Conservation (phyloP, 1,284 basidiomycete genomes). For the Laetiporus sulphureus region DNA sequence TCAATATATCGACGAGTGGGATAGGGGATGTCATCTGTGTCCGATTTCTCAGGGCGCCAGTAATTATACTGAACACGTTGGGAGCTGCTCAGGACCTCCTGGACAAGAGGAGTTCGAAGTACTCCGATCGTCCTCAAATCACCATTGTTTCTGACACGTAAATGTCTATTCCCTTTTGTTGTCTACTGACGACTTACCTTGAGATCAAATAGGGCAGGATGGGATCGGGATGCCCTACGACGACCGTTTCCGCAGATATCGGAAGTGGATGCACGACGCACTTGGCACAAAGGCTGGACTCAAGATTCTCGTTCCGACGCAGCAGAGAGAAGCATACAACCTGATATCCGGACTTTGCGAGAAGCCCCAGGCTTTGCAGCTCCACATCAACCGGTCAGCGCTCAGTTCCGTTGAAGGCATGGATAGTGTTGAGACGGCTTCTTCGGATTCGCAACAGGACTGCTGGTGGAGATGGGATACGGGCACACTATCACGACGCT, state of each 20-base stretch:
- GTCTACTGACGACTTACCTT: no score
- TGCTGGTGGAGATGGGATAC: neutral
- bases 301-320: no score
- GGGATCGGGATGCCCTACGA: neutral
- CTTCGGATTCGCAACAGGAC: neutral
- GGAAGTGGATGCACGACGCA: neutral
- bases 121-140: conserved; percentile 12
- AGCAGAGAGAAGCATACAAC: no score
- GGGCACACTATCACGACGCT: neutral
- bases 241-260: neutral
- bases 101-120: conserved; percentile 12
- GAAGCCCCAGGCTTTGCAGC: neutral
- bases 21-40: conserved; percentile 11
- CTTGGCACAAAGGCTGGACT: no score
- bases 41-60: conserved; percentile 9
- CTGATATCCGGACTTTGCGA: neutral
- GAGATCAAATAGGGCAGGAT: neutral
- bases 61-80: conserved; percentile 14
- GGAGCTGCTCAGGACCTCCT: conserved; percentile 13
- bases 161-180: neutral
- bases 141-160: conserved; percentile 8
- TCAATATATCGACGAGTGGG: neutral
- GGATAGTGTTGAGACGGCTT: neutral
- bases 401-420: neutral
- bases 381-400: neutral